Evolutionary conservation across 2,329 filamentous ascomycete genomes (phyloP), one percentile per base, ranked within the genome.

Genomic region (Hyphodiscus sp.): DNA sequence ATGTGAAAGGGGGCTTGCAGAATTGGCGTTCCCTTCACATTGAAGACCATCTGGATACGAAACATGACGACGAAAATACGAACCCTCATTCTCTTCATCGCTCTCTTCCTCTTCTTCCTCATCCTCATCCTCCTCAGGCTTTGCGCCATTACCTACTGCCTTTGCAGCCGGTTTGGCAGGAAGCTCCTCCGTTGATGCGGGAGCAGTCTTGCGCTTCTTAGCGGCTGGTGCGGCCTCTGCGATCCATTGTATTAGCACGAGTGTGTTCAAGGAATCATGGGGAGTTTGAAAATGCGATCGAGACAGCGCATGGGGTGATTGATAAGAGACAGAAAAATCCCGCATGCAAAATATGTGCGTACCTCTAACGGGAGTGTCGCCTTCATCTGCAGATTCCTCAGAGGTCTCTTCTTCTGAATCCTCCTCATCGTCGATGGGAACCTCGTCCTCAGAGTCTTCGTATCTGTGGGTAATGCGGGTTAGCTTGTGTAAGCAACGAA

Each of bases 171-270:
- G 19, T 18, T n/a, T 41, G 26, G 42, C 48, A 19, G 41, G 38
- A 29, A 33, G 33, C 18, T 43, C 42, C 16, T 50, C 48, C 38
- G 20, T 50, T 18, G 48, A 18, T 15, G 48, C 48, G 13, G 48
- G 38, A 29, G 38, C 48, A n/a, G 41, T 50, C 33, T 50, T 50
- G 48, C 48, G 48, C 26, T 43, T 50, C 41, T 50, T 50, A 20
- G 48, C 38, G 10, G 48, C 33, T 1, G 48, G 48, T 44, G 48
- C 48, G 6, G 26, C 48, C 43, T 26, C 41, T 30, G 20, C 19
- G 11, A 4, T 26, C 9, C 20, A 45, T 41, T 41, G 13, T 15
- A 20, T 47, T 29, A 33, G 42, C 16, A 44, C 7, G n/a, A 20
- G 42, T 2, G 18, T 44, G 18, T 19, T 44, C 18, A 44, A 18